phyloP scores from a whole-genome alignment of 2,329 filamentous ascomycete genomes.

The Stachybotrys chlorohalonatus region DNA sequence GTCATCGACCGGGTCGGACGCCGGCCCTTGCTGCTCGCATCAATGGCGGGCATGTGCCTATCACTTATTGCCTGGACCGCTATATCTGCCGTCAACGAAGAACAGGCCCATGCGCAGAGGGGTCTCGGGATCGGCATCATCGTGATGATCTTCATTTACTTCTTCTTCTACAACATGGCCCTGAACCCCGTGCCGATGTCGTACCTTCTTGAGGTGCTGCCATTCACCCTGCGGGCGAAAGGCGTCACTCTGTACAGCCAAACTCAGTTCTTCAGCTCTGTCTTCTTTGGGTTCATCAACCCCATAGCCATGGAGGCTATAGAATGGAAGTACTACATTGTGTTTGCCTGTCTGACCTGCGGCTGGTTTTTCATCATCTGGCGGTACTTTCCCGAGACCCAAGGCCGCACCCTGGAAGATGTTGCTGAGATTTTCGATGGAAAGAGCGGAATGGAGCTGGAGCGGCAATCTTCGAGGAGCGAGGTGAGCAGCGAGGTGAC shows the following conservation, averaged over 20 bases:
- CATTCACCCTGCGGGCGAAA: conserved; percentile 4
- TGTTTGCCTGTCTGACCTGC: conserved; percentile 21
- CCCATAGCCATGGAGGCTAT: conserved; percentile 24
- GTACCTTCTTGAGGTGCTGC: conserved; percentile 17
- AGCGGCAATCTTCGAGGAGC: neutral
- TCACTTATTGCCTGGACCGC: conserved; percentile 22
- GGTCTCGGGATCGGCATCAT: conserved; percentile 15
- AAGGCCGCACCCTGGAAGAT: conserved; percentile 13
- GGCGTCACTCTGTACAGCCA: neutral
- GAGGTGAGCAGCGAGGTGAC: neutral
- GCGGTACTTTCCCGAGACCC: conserved; percentile 22
- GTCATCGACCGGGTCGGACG: conserved; percentile 30
- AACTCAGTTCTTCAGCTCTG: conserved; percentile 4
- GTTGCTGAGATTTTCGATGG: conserved; percentile 14
- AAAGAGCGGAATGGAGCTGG: neutral
- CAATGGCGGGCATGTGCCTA: conserved; percentile 26
- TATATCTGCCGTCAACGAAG: conserved; percentile 16
- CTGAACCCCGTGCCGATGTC: conserved; percentile 22
- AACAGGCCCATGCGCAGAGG: conserved; percentile 10
- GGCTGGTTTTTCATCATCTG: conserved; percentile 20
- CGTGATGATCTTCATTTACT: conserved; percentile 29
- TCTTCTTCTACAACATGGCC: conserved; percentile 25
- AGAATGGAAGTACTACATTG: conserved; percentile 27
- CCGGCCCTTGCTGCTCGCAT: conserved; percentile 26
- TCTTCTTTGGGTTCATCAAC: conserved; percentile 25